phyloP scores from a whole-genome alignment of 129 eudicot species.

The Chrysanthemum lavandulifolium region DNA sequence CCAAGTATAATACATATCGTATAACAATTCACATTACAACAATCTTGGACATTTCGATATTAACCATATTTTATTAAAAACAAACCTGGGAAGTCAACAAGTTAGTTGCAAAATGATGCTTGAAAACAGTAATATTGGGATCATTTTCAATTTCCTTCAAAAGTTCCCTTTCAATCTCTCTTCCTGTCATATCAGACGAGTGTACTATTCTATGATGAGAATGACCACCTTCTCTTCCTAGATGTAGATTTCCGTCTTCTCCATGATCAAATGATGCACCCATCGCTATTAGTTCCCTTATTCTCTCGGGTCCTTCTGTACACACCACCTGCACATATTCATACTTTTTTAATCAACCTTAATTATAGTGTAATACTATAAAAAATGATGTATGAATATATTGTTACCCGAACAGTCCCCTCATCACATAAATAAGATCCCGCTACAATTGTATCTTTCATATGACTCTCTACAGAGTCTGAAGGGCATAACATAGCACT shows the following conservation, averaged over 20 bases:
- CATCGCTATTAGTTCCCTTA: conserved; percentile 88
- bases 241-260: conserved; percentile 92
- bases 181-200: no score
- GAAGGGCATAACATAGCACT: conserved; percentile 90
- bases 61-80: neutral
- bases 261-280: conserved; percentile 99
- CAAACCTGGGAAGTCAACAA: conserved; percentile 89
- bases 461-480: conserved; percentile 89
- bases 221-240: conserved; percentile 98
- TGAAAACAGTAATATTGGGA: no score
- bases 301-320: conserved; percentile 98
- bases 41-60: neutral
- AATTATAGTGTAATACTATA: neutral
- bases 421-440: conserved; percentile 97
- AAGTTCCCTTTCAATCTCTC: no score
- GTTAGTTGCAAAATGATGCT: neutral
- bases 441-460: conserved; percentile 96
- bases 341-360: neutral
- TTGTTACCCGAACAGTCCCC: conserved; percentile 89
- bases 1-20: conserved; percentile 18
- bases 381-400: no score
- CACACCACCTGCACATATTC: conserved; percentile 74
- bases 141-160: no score
- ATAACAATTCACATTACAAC: neutral
- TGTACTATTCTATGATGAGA: conserved; percentile 48